Base-by-base conservation (phyloP, 2,329 filamentous ascomycete genomes). In the Raffaelea ambrosiae region DNA sequence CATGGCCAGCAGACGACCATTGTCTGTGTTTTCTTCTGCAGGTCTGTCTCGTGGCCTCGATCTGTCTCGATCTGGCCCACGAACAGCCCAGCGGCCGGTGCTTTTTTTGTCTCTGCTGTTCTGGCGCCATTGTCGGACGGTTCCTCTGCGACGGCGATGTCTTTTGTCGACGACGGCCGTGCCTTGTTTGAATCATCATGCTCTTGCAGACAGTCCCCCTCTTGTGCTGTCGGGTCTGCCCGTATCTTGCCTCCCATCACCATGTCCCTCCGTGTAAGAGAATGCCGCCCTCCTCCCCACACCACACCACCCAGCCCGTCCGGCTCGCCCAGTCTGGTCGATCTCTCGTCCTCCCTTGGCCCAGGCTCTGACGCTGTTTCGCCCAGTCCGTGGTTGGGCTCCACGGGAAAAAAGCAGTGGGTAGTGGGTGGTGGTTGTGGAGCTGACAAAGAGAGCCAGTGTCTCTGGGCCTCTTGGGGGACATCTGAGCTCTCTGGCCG, bases 331-430 rank as follows among this genome's bases (percentile, higher is more conserved):
- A 64, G 63, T 62, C 59, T 60, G 54, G 62, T 61, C 59, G 58
- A 57, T 54, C 55, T 56, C 57, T 49, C 54, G 50, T 56, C 54
- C 52, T 54, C 56, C 55, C 49, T 51, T 60, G 61, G 62, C 63
- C 59, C 59, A 62, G 62, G 62, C 60, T 63, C 65, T 63, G 63
- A 64, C 62, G 58, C 62, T 68, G 65, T 69, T 70, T 71, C 68
- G 67, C 66, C 66, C 63, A 57, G 62, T 64, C 64, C 62, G 58
- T 63, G 63, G 66, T 61, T 62, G 60, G 54, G 58, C 59, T 61
- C 45, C 35, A 18, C 38, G 21, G 38, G 26, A 48, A 18, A 35
- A n/a, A 33, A 4, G 43, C n/a, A n/a, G n/a, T n/a, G n/a, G n/a
- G n/a, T n/a, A n/a, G n/a, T n/a, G n/a, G n/a, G n/a, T n/a, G n/a